A percentile compares a stretch with the other conserved stretches of the same genome.
Conservation (phyloP, 2,329 filamentous ascomycete genomes). For the Sporothrix brunneoviolacea region DNA sequence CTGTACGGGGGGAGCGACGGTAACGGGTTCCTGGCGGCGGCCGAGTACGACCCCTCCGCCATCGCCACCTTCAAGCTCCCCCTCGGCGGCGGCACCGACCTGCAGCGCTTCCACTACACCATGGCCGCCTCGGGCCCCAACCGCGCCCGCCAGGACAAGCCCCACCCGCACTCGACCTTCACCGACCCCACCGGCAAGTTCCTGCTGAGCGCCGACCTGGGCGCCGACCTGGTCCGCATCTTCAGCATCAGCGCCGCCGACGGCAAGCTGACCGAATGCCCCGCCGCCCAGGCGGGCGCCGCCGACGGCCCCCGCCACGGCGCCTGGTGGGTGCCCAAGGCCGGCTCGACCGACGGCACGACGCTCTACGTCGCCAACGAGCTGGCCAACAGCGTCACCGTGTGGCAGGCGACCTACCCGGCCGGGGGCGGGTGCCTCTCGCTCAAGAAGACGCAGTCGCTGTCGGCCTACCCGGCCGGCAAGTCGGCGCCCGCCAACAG, state of each 20-base stretch:
- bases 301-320: slow-evolving; percentile 50
- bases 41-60: slow-evolving; percentile 38
- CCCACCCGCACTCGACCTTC: slow-evolving; percentile 48
- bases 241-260: slow-evolving; percentile 40
- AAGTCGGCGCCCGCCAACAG: slow-evolving; percentile 36
- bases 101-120: slow-evolving; percentile 35
- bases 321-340: slow-evolving; percentile 38
- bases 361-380: slow-evolving; percentile 35
- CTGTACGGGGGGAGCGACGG: slow-evolving; percentile 35
- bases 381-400: slow-evolving; percentile 41
- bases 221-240: slow-evolving; percentile 48
- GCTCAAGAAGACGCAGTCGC: slow-evolving; percentile 38
- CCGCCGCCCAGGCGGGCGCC: slow-evolving; percentile 32
- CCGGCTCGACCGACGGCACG: slow-evolving; percentile 22
- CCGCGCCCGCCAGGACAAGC: slow-evolving; percentile 44
- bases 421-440: slow-evolving; percentile 33
- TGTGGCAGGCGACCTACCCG: slow-evolving; percentile 43
- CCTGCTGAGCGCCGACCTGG: slow-evolving; percentile 46
- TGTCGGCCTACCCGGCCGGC: slow-evolving; percentile 40
- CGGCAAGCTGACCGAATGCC: slow-evolving; percentile 40
- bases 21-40: slow-evolving; percentile 35
- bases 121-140: slow-evolving; percentile 36
- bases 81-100: slow-evolving; percentile 22
- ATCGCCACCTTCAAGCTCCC: slow-evolving; percentile 39
- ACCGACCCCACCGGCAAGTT: slow-evolving; percentile 43